These are phyloP conservation scores for Claviceps cyperi DNA, from an alignment of 2,329 filamentous ascomycete genomes.

Conservation along the genomic window DNA sequence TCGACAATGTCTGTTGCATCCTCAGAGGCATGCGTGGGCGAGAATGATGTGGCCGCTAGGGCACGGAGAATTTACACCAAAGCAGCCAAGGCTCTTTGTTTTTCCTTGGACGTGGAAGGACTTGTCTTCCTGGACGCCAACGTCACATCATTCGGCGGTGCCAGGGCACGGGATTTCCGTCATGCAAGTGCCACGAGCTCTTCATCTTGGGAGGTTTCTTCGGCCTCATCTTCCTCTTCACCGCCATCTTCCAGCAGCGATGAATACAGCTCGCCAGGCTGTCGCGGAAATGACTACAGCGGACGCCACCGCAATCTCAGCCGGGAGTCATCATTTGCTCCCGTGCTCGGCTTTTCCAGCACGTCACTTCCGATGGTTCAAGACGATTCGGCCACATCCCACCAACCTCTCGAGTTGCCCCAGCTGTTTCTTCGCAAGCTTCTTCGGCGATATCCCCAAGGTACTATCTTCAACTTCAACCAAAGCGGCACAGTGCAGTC, in stretches of 20 bases:
- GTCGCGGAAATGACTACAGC: conserved; percentile 1
- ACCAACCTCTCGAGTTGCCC: conserved; percentile 14
- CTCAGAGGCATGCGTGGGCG: not conserved
- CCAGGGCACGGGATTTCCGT: not conserved
- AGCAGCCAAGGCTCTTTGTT: conserved; percentile 1
- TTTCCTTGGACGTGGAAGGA: not conserved
- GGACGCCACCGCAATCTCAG: not conserved
- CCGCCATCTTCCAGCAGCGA: conserved; percentile 9
- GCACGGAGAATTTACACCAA: not conserved
- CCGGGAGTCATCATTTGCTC: not conserved
- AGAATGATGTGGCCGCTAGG: not conserved
- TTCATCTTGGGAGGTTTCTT: conserved; percentile 5
- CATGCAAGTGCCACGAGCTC: conserved; percentile 16
- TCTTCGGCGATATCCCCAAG: conserved; percentile 28
- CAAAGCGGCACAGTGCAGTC: conserved; percentile 21
- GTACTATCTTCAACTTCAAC: conserved; percentile 31
- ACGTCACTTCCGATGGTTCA: conserved; percentile 16
- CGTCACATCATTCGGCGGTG: conserved; percentile 1
- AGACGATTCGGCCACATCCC: conserved; percentile 11
- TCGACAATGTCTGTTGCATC: not conserved
- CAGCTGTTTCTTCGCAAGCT: conserved; percentile 26
- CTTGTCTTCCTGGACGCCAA: conserved; percentile 1
- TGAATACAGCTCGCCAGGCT: conserved; percentile 6
- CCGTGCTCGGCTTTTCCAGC: conserved; percentile 24
- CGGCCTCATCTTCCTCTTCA: conserved; percentile 4